These are phyloP conservation scores for Phytophthora melonis DNA, from an alignment of 352 stramenopile genomes.

Conservation along the genomic window DNA sequence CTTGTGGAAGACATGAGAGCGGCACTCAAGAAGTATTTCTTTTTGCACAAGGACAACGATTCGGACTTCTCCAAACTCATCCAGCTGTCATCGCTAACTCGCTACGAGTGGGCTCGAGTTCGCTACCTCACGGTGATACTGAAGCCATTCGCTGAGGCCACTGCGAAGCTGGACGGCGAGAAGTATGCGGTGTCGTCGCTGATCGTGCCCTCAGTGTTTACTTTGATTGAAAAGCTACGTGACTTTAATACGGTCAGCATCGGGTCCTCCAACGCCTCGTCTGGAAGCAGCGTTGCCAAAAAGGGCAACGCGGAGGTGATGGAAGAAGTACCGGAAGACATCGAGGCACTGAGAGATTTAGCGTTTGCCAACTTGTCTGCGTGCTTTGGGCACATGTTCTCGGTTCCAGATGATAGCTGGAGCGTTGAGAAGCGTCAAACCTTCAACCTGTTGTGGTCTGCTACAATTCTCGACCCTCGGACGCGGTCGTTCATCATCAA, in stretches of 20 bases:
- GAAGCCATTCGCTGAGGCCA: slow-evolving; percentile 74
- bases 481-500: slow-evolving; percentile 86
- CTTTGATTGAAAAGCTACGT: slow-evolving; percentile 71
- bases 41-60: slow-evolving; percentile 60
- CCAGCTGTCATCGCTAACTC: slow-evolving; percentile 69
- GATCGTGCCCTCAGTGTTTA: slow-evolving; percentile 76
- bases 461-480: slow-evolving; percentile 76
- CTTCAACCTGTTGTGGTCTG: slow-evolving; percentile 76
- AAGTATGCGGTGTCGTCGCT: slow-evolving; percentile 70
- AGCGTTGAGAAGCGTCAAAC: slow-evolving; percentile 50
- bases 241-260: slow-evolving; percentile 23
- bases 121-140: slow-evolving; percentile 67
- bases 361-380: slow-evolving; percentile 61
- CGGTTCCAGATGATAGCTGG: slow-evolving; percentile 53
- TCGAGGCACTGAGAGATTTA: slow-evolving; percentile 65
- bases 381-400: slow-evolving; percentile 73
- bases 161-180: slow-evolving; percentile 65
- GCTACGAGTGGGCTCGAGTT: slow-evolving; percentile 77
- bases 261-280: slow-evolving; percentile 1
- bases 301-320: slow-evolving; percentile 14
- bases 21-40: slow-evolving; percentile 69
- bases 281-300: slow-evolving; percentile 11
- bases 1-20: slow-evolving; percentile 64
- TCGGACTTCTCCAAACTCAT: slow-evolving; percentile 79
- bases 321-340: slow-evolving; percentile 63